Conservation (phyloP, 176 grass and related monocot species). For the Carex parvula region DNA sequence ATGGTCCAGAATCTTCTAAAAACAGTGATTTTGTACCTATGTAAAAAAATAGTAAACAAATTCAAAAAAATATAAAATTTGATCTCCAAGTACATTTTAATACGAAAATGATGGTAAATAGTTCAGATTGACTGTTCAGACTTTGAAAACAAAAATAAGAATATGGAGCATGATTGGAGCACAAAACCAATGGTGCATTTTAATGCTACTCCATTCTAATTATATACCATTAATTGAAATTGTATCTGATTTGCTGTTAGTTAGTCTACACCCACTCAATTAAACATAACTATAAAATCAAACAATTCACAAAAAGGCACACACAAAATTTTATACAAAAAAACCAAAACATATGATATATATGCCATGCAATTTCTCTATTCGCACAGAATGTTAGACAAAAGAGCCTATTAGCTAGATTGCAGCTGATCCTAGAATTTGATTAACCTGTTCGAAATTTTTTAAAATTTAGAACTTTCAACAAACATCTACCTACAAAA, state of each 20-base stretch:
- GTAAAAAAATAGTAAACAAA: too few species aligned
- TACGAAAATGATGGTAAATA: too few species aligned
- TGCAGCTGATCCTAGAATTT: neutral
- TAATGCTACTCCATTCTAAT: too few species aligned
- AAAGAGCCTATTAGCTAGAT: neutral
- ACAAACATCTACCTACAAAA: constrained; percentile 18
- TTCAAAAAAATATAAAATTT: too few species aligned
- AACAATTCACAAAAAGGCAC: neutral
- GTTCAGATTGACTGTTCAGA: too few species aligned
- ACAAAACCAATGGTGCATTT: too few species aligned
- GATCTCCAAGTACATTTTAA: too few species aligned
- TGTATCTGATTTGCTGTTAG: neutral
- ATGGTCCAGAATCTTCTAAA: too few species aligned
- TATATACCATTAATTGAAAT: neutral
- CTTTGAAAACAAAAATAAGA: too few species aligned
- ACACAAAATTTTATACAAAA: neutral
- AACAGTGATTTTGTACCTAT: too few species aligned
- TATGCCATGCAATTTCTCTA: constrained; percentile 5
- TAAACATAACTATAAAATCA: neutral
- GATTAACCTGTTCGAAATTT: constrained; percentile 1
- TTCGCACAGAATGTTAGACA: neutral
- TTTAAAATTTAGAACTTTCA: neutral
- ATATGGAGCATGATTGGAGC: too few species aligned
- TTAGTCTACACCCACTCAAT: neutral
- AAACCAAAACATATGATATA: neutral